Evolutionary conservation across 2,329 filamentous ascomycete species (phyloP), one percentile per base, ranked within the genome.

Genomic region (Diaporthe longicolla): DNA sequence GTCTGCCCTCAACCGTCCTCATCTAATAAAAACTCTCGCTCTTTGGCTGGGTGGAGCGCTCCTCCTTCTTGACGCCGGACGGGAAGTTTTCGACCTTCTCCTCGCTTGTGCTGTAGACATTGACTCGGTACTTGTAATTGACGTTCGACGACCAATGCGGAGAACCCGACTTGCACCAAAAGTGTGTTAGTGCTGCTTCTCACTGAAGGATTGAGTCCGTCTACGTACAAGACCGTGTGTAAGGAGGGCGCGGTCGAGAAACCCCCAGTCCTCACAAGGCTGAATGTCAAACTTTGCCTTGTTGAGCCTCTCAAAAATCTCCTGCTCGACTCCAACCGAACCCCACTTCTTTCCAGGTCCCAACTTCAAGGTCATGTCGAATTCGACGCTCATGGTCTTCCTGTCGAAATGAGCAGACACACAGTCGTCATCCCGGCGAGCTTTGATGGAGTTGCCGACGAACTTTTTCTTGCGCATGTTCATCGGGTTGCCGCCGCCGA

Each of bases 231-330:
- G 1, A 19, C 1, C 1, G 11, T 1, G 0, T 37, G 9, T 17
- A 45, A 5, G 11, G 29, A 26, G 26, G 2, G 32, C 40, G 71
- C 71, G 63, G 32, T 74, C 69, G 29, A 74, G 58, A 43, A 74
- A 74, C 5, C 73, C 73, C 57, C 58, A 72, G 5, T 35, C n/a
- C 29, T 74, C 73, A 1, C 5, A 7, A 0, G 73, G 58, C n/a
- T 57, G 37, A 19, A 74, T 32, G 8, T 54, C 32, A 13, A 74
- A 66, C 26, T 68, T 48, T 19, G 59, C 69, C 2, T 48, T 57
- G 35, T 68, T 66, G 21, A 74, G 69, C 15, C 61, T 63, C 43
- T 52, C 21, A 21, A 74, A 72, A 10, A 74, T 54, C n/a, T 74
- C 73, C 32, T 58, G n/a, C 59, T 74, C 73, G 19, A 54, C 59